Evolutionary conservation across 2,329 filamentous ascomycete genomes (phyloP), one percentile per base, ranked within the genome.

Genomic region (Rachicladosporium sp.): DNA sequence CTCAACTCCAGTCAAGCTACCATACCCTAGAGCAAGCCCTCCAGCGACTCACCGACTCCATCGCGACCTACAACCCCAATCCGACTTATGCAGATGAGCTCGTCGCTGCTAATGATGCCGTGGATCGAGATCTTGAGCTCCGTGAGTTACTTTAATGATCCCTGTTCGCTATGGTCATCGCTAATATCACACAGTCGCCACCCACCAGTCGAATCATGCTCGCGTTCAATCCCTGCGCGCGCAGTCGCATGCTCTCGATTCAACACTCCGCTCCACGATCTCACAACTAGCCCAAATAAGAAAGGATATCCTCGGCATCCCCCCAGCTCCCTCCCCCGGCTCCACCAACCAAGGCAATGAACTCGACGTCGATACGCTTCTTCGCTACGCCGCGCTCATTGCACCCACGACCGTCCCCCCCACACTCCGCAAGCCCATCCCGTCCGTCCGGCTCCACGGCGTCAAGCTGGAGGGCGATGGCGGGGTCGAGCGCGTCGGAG

Each of bases 61-160:
- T 93, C 46, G 72, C 82, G 4, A 82, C 85, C 47, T 89, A 88
- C 62, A 85, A 87, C 52, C 84, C 85, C 0, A 83, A 80, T 5
- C 66, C 74, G 4, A 61, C 69, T 29, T 74, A 79, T 19, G 82
- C 80, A 4, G 66, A 74, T 41, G 80, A 87, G 46, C 74, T 93
- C 7, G 67, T 82, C 11, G 66, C 69, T 6, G 84, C 83, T 15
- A 82, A 93, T 55, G 66, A 70, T 32, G 75, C 80, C 43, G 70
- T 93, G 33, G 72, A 67, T 49, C 65, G 70, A 46, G 76, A 80
- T 4, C 67, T 93, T 2, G 70, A 78, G 50, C 67, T 80, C 57
- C 65, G 82, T 83, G 65, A 40, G 50, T 33, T n/a, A 10, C 3
- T 4, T 21, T 10, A 10, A n/a, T 21, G 6, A 19, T 2, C 15